A percentile compares a stretch with the other conserved stretches of the same genome.
Conservation (phyloP, 805 yeast species). For the Pichia insulana region DNA sequence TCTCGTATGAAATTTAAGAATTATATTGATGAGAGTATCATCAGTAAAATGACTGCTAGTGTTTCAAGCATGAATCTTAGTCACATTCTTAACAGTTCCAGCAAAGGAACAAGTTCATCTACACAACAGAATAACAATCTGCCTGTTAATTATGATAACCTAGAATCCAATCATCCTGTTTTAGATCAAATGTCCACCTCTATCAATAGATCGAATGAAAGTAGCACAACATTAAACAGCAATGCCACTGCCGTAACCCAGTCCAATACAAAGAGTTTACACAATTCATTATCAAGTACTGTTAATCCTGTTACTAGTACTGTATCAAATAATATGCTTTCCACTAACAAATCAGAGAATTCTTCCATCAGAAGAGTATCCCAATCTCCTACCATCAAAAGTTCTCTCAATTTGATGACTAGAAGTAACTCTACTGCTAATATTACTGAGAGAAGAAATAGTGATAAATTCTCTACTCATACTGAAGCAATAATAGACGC, state of each 20-base stretch:
- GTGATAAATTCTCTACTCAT: background rate
- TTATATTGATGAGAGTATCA: constrained; percentile 29
- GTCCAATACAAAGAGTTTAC: background rate
- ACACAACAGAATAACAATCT: background rate
- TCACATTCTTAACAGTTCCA: constrained; percentile 15
- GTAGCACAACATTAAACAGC: background rate
- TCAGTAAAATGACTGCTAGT: constrained; percentile 30
- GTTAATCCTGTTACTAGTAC: background rate
- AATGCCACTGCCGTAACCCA: background rate
- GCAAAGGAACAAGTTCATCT: too few species aligned
- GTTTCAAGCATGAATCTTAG: constrained; percentile 28
- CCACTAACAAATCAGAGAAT: background rate
- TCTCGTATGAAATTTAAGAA: constrained; percentile 37
- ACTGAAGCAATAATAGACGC: background rate
- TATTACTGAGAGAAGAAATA: background rate
- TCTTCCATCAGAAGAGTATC: background rate
- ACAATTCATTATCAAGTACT: too few species aligned
- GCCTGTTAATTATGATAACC: background rate
- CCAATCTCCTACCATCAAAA: background rate
- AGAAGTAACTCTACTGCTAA: background rate
- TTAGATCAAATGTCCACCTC: constrained; percentile 9
- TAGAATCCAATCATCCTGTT: constrained; percentile 2
- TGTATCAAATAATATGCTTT: background rate
- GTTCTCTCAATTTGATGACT: background rate
- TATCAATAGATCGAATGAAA: background rate